These are phyloP conservation scores for Obba rivulosa DNA, from an alignment of 768 basidiomycete species.

Conservation along the genomic window DNA sequence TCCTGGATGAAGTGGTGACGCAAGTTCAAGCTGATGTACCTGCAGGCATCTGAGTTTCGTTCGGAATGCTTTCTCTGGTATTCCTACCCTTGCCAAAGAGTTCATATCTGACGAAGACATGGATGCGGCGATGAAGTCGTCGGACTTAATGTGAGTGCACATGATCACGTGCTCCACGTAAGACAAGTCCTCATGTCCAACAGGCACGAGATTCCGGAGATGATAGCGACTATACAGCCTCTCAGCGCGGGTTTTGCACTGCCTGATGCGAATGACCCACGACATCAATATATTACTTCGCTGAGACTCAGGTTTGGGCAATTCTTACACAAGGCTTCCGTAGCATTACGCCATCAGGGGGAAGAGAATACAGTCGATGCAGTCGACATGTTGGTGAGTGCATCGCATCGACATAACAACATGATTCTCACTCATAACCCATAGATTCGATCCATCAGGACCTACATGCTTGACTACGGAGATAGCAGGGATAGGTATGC, in stretches of 20 bases:
- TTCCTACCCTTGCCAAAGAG: slow-evolving; percentile 61
- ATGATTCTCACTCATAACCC: neutral
- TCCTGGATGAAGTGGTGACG: neutral
- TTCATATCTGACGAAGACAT: slow-evolving; percentile 45
- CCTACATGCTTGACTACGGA: slow-evolving; percentile 71
- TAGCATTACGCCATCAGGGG: slow-evolving; percentile 62
- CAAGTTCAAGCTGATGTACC: neutral
- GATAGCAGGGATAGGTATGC: slow-evolving; percentile 54
- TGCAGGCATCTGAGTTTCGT: slow-evolving; percentile 63
- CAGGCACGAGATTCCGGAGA: slow-evolving; percentile 72
- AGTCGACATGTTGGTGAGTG: slow-evolving; percentile 61
- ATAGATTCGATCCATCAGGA: slow-evolving; percentile 63
- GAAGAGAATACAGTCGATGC: slow-evolving; percentile 81
- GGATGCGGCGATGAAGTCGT: slow-evolving; percentile 37
- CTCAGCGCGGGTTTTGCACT: slow-evolving; percentile 65
- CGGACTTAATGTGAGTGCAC: slow-evolving; percentile 70
- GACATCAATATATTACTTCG: slow-evolving; percentile 52
- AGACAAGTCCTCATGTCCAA: neutral
- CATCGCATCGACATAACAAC: neutral
- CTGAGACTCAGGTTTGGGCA: slow-evolving; percentile 60
- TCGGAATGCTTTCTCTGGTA: slow-evolving; percentile 69
- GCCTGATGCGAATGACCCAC: slow-evolving; percentile 56
- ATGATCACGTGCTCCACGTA: no score
- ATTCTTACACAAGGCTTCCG: slow-evolving; percentile 68
- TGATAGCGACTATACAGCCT: slow-evolving; percentile 61